These are phyloP conservation scores for Kalmanozyma brasiliensis DNA, from an alignment of 1,284 basidiomycete genomes.

Conservation along the genomic window DNA sequence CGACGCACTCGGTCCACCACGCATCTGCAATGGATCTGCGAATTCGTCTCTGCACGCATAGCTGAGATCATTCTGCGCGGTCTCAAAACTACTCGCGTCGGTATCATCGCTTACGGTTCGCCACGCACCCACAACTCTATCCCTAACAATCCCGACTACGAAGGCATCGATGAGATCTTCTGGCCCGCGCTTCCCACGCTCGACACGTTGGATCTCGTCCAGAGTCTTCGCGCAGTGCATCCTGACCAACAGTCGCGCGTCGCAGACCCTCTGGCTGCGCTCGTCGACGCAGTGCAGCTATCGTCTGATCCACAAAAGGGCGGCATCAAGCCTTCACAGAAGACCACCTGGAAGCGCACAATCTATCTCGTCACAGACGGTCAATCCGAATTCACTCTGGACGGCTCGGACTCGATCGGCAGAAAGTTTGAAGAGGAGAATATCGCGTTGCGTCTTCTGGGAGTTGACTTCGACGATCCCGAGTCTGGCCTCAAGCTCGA, in stretches of 20 bases:
- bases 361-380: slow-evolving; percentile 68
- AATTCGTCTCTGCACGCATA: slow-evolving; percentile 85
- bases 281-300: slow-evolving; percentile 85
- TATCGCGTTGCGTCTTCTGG: slow-evolving; percentile 69
- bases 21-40: slow-evolving; percentile 82
- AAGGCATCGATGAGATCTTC: slow-evolving; percentile 81
- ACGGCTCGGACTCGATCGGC: slow-evolving; percentile 40
- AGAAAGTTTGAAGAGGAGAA: slow-evolving; percentile 38
- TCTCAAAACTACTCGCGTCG: slow-evolving; percentile 90
- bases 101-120: slow-evolving; percentile 81
- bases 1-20: slow-evolving; percentile 71
- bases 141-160: slow-evolving; percentile 76
- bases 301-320: slow-evolving; percentile 54
- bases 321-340: slow-evolving; percentile 45
- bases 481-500: slow-evolving; percentile 75
- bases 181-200: slow-evolving; percentile 81
- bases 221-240: slow-evolving; percentile 68
- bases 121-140: slow-evolving; percentile 74
- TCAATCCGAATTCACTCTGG: slow-evolving; percentile 41
- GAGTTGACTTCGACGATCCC: slow-evolving; percentile 85
- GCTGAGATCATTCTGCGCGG: slow-evolving; percentile 91
- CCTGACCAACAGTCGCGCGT: slow-evolving; percentile 18
- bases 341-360: slow-evolving; percentile 54
- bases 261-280: slow-evolving; percentile 77
- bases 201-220: slow-evolving; percentile 78